Evolutionary conservation across 495 filamentous ascomycete species (phyloP).

Genomic region (Symbiotaphrina buchneri): DNA sequence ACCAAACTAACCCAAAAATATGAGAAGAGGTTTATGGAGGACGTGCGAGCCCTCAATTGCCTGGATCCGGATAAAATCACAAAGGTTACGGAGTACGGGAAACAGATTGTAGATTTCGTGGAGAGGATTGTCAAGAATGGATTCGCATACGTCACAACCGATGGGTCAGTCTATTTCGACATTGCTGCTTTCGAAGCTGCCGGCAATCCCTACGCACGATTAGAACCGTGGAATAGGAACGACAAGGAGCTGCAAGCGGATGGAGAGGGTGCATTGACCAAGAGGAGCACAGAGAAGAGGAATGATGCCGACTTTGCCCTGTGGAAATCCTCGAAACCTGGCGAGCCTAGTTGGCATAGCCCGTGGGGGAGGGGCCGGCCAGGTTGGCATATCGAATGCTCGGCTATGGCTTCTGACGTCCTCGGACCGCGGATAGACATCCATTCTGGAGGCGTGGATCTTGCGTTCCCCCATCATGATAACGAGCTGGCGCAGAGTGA

Average conservation of each 20-base stretch:
- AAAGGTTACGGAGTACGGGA: constrained; percentile 73
- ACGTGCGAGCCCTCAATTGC: constrained; percentile 74
- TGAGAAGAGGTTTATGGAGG: constrained; percentile 63
- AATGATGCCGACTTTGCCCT: constrained; percentile 70
- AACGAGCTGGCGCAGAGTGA: constrained; percentile 91
- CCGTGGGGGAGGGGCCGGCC: constrained; percentile 55
- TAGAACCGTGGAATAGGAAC: constrained; percentile 72
- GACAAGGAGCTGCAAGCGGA: constrained; percentile 68
- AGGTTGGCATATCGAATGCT: constrained; percentile 98
- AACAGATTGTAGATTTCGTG: constrained; percentile 61
- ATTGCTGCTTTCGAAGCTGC: constrained; percentile 67
- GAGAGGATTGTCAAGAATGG: constrained; percentile 60
- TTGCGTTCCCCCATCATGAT: constrained; percentile 91
- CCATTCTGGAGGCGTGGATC: constrained; percentile 81
- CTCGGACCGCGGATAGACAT: constrained; percentile 73
- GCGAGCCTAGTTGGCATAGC: constrained; percentile 77
- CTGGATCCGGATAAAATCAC: constrained; percentile 62
- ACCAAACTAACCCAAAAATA: constrained; percentile 60
- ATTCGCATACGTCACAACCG: constrained; percentile 58
- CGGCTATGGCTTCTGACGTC: constrained; percentile 77
- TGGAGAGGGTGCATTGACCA: constrained; percentile 68
- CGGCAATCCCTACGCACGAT: constrained; percentile 62
- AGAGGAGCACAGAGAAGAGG: constrained; percentile 42
- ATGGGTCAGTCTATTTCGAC: constrained; percentile 89
- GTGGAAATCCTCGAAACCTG: constrained; percentile 83